Evolutionary conservation across 1,284 basidiomycete species (phyloP).

Genomic region (Ceratobasidium sp.): DNA sequence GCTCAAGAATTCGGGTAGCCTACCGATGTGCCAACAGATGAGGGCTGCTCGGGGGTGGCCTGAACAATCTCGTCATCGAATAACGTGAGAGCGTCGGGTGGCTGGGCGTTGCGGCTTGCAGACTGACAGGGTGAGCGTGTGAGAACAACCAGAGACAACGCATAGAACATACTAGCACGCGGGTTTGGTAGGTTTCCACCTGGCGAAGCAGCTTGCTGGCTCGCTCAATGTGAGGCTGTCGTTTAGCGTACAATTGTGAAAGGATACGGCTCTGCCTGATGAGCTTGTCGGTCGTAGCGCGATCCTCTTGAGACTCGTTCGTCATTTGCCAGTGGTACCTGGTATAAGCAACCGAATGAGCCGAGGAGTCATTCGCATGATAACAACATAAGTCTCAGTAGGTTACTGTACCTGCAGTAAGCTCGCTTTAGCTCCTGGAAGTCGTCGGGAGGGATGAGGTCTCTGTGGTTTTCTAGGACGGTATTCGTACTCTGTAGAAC

Average conservation of each 20-base stretch:
- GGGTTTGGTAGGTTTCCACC: slow-evolving; percentile 3
- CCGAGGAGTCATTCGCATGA: neutral
- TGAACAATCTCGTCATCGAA: neutral
- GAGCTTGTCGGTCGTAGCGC: slow-evolving; percentile 14
- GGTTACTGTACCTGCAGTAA: slow-evolving; percentile 2
- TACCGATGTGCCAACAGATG: neutral
- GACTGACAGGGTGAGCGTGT: neutral
- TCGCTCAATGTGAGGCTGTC: neutral
- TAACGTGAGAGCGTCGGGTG: neutral
- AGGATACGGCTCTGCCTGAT: slow-evolving; percentile 19
- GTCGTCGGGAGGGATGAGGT: neutral
- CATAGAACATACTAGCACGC: slow-evolving; percentile 7
- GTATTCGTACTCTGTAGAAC: neutral
- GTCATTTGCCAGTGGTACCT: slow-evolving; percentile 35
- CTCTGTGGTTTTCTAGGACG: neutral
- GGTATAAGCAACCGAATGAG: neutral
- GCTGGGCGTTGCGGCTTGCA: neutral
- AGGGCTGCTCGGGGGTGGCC: no score
- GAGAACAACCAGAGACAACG: neutral
- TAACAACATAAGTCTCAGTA: neutral
- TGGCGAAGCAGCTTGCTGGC: neutral
- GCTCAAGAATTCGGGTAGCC: neutral
- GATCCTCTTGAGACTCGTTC: slow-evolving; percentile 13
- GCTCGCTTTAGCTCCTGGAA: slow-evolving; percentile 1
- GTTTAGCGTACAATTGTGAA: slow-evolving; percentile 6